Base-by-base conservation (phyloP, 768 basidiomycete species). In the Hemileccinum impolitum region DNA sequence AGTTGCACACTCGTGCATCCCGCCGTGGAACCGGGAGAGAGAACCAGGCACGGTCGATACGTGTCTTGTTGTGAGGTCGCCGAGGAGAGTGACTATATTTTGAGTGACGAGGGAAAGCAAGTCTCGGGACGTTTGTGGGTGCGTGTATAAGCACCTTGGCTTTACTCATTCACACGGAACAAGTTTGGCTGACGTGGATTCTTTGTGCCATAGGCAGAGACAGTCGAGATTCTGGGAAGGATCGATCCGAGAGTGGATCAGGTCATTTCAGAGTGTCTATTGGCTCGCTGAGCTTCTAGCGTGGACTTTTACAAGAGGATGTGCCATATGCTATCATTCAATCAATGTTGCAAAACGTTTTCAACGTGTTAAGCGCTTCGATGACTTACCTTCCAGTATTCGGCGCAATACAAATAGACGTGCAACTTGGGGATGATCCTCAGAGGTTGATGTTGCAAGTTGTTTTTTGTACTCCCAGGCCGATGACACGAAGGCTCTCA, bases 1-100 rank as follows among this genome's bases (percentile, higher is more conserved):
- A 60, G 69, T 46, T 66, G 71, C 34, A 65, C 69, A 18, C 56
- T 75, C 18, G 55, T 71, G 4, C 68, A 66, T 28, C 61, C 67
- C 7, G 67, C 65, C 11, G 52, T 70, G 21, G 63, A 58, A 19
- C 59, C 53, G 3, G 60, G 54, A 2, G 61, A 62, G 34, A 48
- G 49, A 50, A 23, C 10, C 10, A 57, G 57, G 42, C 58, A 64
- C 42, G 70, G 71, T 25, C 58, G 56, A 41, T 71, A 70, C 45
- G 39, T 70, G 9, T 58, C 63, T 18, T 57, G 35, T 14, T 64
- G 56, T 48, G 50, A 54, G 42, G 56, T 68, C 10, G 40, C 42
- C 1, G 65, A 70, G 48, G 65, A 64, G 53, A 68, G 69, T 18
- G 65, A 71, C 52, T 70, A 59, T 32, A 48, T 64, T 15, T 45